Evolutionary conservation across 2,329 filamentous ascomycete species (phyloP).

Genomic region (Delphinella strobiligena): DNA sequence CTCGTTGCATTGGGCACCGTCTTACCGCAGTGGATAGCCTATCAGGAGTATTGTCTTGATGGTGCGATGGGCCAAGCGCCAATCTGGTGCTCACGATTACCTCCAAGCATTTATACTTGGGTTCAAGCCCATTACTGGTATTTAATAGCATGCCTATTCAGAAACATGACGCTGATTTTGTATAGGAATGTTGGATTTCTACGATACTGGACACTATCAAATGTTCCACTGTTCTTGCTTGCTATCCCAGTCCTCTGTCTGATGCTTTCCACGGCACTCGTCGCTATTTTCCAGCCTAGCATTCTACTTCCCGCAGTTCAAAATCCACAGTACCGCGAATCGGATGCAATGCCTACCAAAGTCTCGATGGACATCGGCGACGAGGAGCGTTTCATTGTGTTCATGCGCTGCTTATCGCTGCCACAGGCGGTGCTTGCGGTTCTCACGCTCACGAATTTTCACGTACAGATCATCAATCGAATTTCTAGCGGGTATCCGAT

Average conservation of each 20-base stretch:
- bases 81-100: conserved; percentile 60
- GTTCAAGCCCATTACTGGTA: conserved; percentile 89
- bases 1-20: conserved; percentile 55
- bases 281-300: background rate
- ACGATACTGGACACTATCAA: conserved; percentile 78
- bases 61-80: conserved; percentile 26
- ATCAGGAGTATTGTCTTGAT: conserved; percentile 52
- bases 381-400: background rate
- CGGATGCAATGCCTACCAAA: no score
- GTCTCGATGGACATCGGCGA: no score
- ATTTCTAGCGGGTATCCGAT: conserved; percentile 78
- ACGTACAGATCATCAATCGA: conserved; percentile 87
- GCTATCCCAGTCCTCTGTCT: conserved; percentile 66
- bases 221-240: conserved; percentile 77
- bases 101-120: conserved; percentile 84
- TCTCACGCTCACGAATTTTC: conserved; percentile 67
- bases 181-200: conserved; percentile 76
- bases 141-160: conserved; percentile 5
- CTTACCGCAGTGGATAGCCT: conserved; percentile 65
- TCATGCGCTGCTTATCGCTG: conserved; percentile 43
- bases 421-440: conserved; percentile 61
- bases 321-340: no score
- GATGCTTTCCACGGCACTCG: conserved; percentile 47
- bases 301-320: background rate
- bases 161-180: conserved; percentile 5